These are phyloP conservation scores for Leccinum arenicola DNA, from an alignment of 768 basidiomycete species.

Conservation along the genomic window DNA sequence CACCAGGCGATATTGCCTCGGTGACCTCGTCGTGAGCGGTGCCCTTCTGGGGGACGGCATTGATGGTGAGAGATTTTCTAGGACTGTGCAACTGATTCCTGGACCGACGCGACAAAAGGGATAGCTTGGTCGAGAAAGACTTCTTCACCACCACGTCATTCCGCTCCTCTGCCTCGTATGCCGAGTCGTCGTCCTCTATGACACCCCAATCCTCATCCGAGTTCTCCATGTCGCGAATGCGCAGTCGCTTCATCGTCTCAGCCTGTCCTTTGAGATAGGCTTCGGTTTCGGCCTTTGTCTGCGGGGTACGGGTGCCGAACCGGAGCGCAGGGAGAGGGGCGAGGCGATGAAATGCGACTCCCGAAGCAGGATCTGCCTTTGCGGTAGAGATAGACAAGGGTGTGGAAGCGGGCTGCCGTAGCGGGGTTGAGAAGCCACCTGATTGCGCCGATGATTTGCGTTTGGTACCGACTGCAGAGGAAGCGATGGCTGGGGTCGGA, in stretches of 20 bases:
- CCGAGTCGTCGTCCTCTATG: conserved; percentile 47
- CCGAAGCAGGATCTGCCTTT: conserved; percentile 32
- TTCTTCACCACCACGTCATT: conserved; percentile 30
- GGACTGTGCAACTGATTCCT: conserved; percentile 30
- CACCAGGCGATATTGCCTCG: conserved; percentile 72
- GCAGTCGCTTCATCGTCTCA: conserved; percentile 61
- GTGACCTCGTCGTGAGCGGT: conserved; percentile 55
- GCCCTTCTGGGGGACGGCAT: conserved; percentile 35
- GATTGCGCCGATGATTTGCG: conserved; percentile 53
- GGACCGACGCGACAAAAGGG: conserved; percentile 25
- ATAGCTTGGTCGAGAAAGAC: conserved; percentile 30
- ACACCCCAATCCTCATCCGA: conserved; percentile 45
- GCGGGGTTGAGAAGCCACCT: conserved; percentile 54
- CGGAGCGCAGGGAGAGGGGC: conserved; percentile 33
- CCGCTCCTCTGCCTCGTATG: conserved; percentile 48
- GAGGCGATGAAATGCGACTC: conserved; percentile 34
- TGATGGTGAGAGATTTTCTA: conserved; percentile 23
- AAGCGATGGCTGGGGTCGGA: conserved; percentile 18
- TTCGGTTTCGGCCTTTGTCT: conserved; percentile 37
- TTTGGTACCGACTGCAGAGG: conserved; percentile 54
- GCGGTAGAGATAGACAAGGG: conserved; percentile 37
- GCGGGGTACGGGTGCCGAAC: conserved; percentile 30
- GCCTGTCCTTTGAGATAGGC: conserved; percentile 49
- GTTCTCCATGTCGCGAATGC: conserved; percentile 53
- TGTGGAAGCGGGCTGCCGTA: conserved; percentile 44